A percentile compares a stretch with the other conserved stretches of the same genome.
Evolutionary conservation across 2,329 filamentous ascomycete genomes (phyloP).

Genomic region (Hyphodiscus sp.): DNA sequence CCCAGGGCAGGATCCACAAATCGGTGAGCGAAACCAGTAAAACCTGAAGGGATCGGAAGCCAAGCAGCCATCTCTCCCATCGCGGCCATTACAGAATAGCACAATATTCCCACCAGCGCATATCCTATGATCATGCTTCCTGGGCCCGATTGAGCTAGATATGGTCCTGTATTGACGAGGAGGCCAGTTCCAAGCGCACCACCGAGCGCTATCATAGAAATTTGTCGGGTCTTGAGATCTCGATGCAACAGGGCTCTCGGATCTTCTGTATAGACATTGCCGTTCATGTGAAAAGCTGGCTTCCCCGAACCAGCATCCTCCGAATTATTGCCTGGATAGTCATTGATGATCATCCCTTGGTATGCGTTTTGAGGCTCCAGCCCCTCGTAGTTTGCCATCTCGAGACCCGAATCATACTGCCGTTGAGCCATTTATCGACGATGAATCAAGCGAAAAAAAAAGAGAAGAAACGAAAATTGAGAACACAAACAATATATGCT

Average conservation of each 20-base stretch:
- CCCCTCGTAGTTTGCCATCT: not conserved
- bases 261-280: not conserved
- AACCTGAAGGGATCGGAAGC: constrained; percentile 70
- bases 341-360: not conserved
- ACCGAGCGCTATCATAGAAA: constrained; percentile 63
- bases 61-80: constrained; percentile 74
- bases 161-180: constrained; percentile 53
- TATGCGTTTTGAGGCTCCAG: not conserved
- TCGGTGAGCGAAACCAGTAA: constrained; percentile 72
- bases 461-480: not conserved
- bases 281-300: not conserved
- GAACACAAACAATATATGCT: not conserved
- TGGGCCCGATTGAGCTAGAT: constrained; percentile 45
- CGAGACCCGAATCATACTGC: not conserved
- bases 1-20: constrained; percentile 77
- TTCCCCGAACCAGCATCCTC: not conserved
- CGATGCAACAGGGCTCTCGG: constrained; percentile 23
- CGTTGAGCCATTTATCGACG: not conserved
- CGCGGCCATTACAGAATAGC: constrained; percentile 75
- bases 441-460: not conserved
- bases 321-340: not conserved
- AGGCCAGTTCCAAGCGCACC: constrained; percentile 67
- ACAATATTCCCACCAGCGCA: constrained; percentile 60
- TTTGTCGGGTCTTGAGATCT: constrained; percentile 45
- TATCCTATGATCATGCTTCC: constrained; percentile 69